phyloP scores from a whole-genome alignment of 2,329 filamentous ascomycete species.

The Penicillium vulpinum region DNA sequence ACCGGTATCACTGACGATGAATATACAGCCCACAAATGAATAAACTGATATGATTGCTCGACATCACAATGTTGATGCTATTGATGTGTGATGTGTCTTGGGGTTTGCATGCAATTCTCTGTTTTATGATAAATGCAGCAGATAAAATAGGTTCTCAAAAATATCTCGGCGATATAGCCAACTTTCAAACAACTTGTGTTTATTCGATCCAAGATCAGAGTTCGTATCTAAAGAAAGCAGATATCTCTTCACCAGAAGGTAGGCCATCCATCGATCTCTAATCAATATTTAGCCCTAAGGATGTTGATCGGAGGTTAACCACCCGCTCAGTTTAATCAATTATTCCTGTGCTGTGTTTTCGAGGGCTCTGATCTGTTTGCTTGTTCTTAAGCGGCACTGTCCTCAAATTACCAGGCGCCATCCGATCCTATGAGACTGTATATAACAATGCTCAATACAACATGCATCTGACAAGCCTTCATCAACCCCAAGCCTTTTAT shows the following conservation, averaged over 20 bases:
- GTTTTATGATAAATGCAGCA: constrained; percentile 27
- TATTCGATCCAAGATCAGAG: background rate
- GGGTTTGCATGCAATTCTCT: constrained; percentile 20
- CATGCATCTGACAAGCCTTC: constrained; percentile 9
- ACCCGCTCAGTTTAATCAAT: background rate
- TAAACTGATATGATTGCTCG: constrained; percentile 20
- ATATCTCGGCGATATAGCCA: constrained; percentile 3
- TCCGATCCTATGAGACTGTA: constrained; percentile 1
- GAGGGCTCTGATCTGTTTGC: background rate
- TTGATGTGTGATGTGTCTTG: constrained; percentile 16
- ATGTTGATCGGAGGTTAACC: background rate
- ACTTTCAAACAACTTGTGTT: background rate
- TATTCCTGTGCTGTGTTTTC: background rate
- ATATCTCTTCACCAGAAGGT: background rate
- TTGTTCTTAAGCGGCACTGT: background rate
- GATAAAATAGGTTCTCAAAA: constrained; percentile 15
- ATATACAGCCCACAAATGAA: constrained; percentile 37
- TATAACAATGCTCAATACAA: constrained; percentile 3
- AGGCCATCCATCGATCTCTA: background rate
- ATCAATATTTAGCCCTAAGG: background rate
- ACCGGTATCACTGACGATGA: constrained; percentile 26
- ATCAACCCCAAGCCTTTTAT: constrained; percentile 8
- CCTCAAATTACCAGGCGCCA: background rate
- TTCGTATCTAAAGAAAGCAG: background rate
- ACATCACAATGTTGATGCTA: constrained; percentile 5